Conservation (phyloP, 2,329 filamentous ascomycete genomes). For the Venturia carpophila region DNA sequence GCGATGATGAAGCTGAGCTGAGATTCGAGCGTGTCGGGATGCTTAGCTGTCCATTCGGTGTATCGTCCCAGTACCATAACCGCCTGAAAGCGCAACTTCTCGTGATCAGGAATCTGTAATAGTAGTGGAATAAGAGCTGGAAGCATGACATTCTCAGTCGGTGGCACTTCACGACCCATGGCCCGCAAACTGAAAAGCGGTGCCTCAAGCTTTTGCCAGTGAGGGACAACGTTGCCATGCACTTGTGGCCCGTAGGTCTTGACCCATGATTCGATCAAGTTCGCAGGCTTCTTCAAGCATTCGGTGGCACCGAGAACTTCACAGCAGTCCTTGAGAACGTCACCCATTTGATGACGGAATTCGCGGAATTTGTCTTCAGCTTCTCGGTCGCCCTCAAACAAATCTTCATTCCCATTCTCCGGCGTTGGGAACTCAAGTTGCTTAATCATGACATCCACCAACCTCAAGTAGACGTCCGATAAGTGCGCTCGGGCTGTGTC, state of each 20-base stretch:
- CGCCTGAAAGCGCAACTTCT: conserved; percentile 96
- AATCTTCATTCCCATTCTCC: conserved; percentile 68
- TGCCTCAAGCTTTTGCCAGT: conserved; percentile 95
- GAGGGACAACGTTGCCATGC: conserved; percentile 66
- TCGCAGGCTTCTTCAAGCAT: conserved; percentile 81
- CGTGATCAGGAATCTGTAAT: conserved; percentile 87
- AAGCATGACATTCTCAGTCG: conserved; percentile 77
- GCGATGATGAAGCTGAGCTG: conserved; percentile 95
- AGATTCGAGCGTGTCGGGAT: conserved; percentile 82
- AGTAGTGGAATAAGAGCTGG: conserved; percentile 88
- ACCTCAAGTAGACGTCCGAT: conserved; percentile 73
- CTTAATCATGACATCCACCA: conserved; percentile 87
- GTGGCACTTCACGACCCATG: conserved; percentile 92
- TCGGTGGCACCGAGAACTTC: conserved; percentile 91
- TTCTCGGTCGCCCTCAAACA: conserved; percentile 93
- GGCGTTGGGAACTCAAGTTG: conserved; percentile 81
- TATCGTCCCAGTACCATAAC: conserved; percentile 97
- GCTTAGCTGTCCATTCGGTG: conserved; percentile 93
- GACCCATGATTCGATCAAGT: conserved; percentile 83
- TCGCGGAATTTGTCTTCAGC: conserved; percentile 95
- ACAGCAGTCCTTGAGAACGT: conserved; percentile 94
- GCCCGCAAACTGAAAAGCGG: conserved; percentile 92
- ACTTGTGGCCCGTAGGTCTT: conserved; percentile 70
- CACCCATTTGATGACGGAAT: conserved; percentile 94
- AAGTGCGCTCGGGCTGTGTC: conserved; percentile 70